phyloP scores from a whole-genome alignment of 345 rosid genomes.

The Abelmoschus esculentus region DNA sequence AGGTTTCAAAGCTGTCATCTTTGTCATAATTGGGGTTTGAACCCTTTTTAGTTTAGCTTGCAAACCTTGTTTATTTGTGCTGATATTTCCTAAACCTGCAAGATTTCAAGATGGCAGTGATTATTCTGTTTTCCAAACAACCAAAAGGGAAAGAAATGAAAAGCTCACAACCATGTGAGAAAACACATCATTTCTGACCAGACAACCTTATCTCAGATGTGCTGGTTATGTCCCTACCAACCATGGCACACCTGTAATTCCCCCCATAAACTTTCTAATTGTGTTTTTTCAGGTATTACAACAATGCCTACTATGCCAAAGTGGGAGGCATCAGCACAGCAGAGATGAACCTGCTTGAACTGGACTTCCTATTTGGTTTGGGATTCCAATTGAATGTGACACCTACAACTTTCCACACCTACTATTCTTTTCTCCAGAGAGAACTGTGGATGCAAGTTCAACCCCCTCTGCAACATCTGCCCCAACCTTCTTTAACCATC shows the following conservation, averaged over 20 bases:
- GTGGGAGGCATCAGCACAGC: conserved; percentile 64
- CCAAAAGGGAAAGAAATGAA: neutral
- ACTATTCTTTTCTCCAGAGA: conserved; percentile 42
- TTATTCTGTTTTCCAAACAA: neutral
- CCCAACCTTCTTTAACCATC: conserved; percentile 13
- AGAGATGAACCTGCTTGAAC: conserved; percentile 70
- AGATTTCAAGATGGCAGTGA: neutral
- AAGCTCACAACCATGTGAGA: conserved; percentile 15
- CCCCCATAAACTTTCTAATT: conserved; percentile 2
- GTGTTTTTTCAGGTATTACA: conserved; percentile 46
- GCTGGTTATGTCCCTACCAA: conserved; percentile 19
- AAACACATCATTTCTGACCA: neutral
- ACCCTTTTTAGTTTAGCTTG: neutral
- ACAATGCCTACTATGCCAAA: conserved; percentile 57
- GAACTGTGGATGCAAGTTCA: conserved; percentile 31
- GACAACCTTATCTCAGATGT: conserved; percentile 20
- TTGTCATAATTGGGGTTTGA: neutral
- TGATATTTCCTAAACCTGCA: neutral
- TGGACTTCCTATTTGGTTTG: conserved; percentile 62
- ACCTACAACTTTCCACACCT: conserved; percentile 42
- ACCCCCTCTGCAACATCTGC: conserved; percentile 20
- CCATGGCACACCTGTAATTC: conserved; percentile 15
- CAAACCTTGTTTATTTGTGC: neutral
- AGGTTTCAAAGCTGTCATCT: neutral
- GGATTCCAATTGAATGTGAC: conserved; percentile 63